Evolutionary conservation across 2,329 filamentous ascomycete species (phyloP), one percentile per base, ranked within the genome.

Genomic region (Aspergillus udagawae): DNA sequence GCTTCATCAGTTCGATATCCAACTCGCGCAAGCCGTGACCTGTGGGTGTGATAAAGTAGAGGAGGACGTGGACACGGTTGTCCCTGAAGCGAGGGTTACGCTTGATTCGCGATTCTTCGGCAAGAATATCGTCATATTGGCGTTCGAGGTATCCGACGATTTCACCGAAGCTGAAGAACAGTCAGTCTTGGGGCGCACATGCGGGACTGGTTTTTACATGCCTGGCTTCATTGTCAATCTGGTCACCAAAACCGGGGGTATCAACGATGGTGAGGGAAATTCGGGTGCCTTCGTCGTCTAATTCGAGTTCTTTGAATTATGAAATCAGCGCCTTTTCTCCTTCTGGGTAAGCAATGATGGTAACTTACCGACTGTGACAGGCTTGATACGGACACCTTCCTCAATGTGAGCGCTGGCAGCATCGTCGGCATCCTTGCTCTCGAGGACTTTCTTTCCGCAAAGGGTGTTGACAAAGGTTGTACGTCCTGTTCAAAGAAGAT

Each of bases 391-490:
- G 70, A 99, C 92, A 68, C 92, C 92, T 73, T 97, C 93, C 81
- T 99, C 94, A 65, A 96, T 77, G 76, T 97, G 92, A 71, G 93
- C 93, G 67, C 87, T 88, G 73, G 83, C 84, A 63, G 92, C 85
- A 80, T 99, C 94, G 71, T 99, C 94, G 59, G 89, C 88, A 68
- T 97, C 93, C 83, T 96, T 96, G 79, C 92, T 88, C 67, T 86
- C 81, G 65, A 99, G 86, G 54, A 99, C 94, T 71, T 87, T 85
- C 84, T 96, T 92, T 75, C 92, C 91, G 82, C 94, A 99, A 67
- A 99, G 91, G 53, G 94, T 99, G 84, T 99, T 99, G 79, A 99
- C 94, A 73, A 99, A 99, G 71, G 94, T 99, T 65, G 94, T 99
- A 75, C 94, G 90, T 73, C 94, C 92, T 96, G 52, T 57, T 47